Evolutionary conservation across 805 yeast genomes (phyloP).

Genomic region (Sugiyamaella chiloensis): DNA sequence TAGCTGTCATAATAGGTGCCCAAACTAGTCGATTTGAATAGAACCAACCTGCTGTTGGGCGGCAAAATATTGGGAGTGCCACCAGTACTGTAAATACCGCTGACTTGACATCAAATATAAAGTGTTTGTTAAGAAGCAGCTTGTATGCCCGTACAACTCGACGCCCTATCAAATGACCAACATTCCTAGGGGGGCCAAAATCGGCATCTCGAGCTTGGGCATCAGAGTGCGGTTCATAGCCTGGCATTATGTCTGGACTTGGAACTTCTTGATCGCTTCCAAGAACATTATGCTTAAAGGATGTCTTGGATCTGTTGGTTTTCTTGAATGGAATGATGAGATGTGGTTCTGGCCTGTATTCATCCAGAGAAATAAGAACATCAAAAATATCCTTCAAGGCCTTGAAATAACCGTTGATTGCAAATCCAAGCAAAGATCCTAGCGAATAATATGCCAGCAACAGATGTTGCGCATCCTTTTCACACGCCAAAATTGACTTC

Average conservation of each 20-base stretch:
- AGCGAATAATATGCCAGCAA: constrained; percentile 11
- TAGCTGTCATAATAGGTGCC: constrained; percentile 32
- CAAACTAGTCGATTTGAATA: constrained; percentile 29
- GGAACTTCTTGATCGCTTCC: neutral
- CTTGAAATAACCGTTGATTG: constrained; percentile 12
- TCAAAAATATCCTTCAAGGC: constrained; percentile 10
- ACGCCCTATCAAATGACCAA: constrained; percentile 26
- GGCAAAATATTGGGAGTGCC: constrained; percentile 28
- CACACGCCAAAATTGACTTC: constrained; percentile 3
- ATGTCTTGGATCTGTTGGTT: constrained; percentile 2
- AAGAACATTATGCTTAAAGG: neutral
- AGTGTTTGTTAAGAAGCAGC: constrained; percentile 13
- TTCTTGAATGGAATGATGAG: constrained; percentile 20
- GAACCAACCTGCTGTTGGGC: constrained; percentile 26
- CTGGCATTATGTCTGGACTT: constrained; percentile 11
- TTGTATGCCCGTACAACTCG: constrained; percentile 6
- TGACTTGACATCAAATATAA: constrained; percentile 27
- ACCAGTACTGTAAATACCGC: constrained; percentile 25
- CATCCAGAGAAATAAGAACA: constrained; percentile 16
- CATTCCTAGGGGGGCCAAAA: constrained; percentile 31
- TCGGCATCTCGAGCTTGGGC: constrained; percentile 32
- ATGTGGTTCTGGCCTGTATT: constrained; percentile 19
- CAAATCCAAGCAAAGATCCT: constrained; percentile 22
- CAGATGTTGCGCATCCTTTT: neutral
- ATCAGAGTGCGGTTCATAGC: constrained; percentile 1